These are phyloP conservation scores for Mucor circinelloides DNA, from an alignment of 371 early-diverging fungal genomes.

Conservation along the genomic window DNA sequence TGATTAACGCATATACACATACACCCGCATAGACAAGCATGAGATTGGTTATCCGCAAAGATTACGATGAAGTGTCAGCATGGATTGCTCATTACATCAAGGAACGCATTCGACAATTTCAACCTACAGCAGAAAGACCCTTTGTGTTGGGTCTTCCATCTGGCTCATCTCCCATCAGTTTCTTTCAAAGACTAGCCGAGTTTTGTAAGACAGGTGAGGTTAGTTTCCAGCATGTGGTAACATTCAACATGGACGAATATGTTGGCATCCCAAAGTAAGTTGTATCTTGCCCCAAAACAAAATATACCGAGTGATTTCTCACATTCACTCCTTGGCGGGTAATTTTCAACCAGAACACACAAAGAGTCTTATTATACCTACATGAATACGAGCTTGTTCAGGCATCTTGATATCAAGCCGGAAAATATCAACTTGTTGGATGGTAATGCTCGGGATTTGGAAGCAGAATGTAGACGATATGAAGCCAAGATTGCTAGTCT, in stretches of 20 bases:
- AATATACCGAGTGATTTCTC: slow-evolving; percentile 44
- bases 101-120: slow-evolving; percentile 61
- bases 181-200: slow-evolving; percentile 56
- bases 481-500: slow-evolving; percentile 57
- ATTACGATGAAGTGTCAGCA: slow-evolving; percentile 54
- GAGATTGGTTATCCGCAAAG: slow-evolving; percentile 66
- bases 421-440: slow-evolving; percentile 63
- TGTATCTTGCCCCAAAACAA: slow-evolving; percentile 30
- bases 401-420: slow-evolving; percentile 58
- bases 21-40: slow-evolving; percentile 23
- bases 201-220: slow-evolving; percentile 49
- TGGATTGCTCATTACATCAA: slow-evolving; percentile 58
- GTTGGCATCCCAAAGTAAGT: slow-evolving; percentile 50
- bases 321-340: slow-evolving; percentile 30
- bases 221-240: slow-evolving; percentile 53
- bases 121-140: slow-evolving; percentile 54
- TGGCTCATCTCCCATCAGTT: slow-evolving; percentile 61
- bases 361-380: slow-evolving; percentile 65
- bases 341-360: slow-evolving; percentile 50
- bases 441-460: slow-evolving; percentile 63
- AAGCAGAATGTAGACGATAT: slow-evolving; percentile 59
- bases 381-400: slow-evolving; percentile 64
- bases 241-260: slow-evolving; percentile 64
- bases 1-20: background rate
- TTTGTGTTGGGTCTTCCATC: slow-evolving; percentile 68